These are phyloP conservation scores for Paramicrosporidium saccamoebae DNA, from an alignment of 371 early-diverging fungal species.

Conservation along the genomic window DNA sequence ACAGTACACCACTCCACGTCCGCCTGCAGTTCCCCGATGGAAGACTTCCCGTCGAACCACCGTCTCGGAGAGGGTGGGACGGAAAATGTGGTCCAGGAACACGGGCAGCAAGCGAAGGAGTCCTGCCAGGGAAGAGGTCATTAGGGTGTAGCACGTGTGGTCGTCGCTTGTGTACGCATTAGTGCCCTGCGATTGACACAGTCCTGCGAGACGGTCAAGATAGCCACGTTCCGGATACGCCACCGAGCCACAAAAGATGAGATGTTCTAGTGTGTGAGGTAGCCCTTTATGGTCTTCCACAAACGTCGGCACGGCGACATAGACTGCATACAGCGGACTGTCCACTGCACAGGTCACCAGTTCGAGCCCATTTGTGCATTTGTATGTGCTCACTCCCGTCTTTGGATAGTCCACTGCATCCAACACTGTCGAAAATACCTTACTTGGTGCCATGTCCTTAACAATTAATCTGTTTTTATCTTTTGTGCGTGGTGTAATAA, in stretches of 20 bases:
- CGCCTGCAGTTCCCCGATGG: conserved; percentile 20
- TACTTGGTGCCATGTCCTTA: too few species aligned
- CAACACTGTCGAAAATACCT: too few species aligned
- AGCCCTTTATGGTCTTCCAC: conserved; percentile 17
- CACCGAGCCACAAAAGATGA: conserved; percentile 32
- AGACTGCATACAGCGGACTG: too few species aligned
- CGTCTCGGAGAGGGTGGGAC: conserved; percentile 19
- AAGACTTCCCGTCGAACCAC: conserved; percentile 31
- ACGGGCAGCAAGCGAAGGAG: conserved; percentile 16
- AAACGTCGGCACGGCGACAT: conserved; percentile 32
- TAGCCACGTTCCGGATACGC: conserved; percentile 21
- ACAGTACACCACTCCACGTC: conserved; percentile 42
- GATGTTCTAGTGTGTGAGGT: conserved; percentile 40
- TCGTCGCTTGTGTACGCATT: conserved; percentile 23
- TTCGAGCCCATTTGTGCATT: too few species aligned
- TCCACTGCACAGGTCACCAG: too few species aligned
- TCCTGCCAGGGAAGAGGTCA: conserved; percentile 18
- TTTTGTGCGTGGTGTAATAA: too few species aligned
- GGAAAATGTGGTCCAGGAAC: conserved; percentile 31
- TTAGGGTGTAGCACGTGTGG: conserved; percentile 29
- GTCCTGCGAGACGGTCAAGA: conserved; percentile 24
- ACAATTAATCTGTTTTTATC: too few species aligned
- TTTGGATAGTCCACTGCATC: too few species aligned
- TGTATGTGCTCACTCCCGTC: too few species aligned
- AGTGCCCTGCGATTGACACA: conserved; percentile 27